Conservation (phyloP, 225 moss, liverwort and hornwort species). For the Bryoerythrophyllum caledonicum region DNA sequence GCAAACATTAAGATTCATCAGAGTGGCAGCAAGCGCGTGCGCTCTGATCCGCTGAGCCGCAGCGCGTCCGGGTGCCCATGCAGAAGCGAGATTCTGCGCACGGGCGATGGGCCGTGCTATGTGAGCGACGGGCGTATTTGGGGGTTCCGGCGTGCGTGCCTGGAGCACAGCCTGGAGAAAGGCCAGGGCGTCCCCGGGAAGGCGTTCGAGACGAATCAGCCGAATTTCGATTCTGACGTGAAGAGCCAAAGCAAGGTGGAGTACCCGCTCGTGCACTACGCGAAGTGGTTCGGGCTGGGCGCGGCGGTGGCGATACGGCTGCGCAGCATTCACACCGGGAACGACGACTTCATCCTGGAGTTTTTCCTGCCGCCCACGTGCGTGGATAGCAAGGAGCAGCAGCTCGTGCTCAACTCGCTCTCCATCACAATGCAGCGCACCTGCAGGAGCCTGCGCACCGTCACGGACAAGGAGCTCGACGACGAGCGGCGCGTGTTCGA, state of each 20-base stretch:
- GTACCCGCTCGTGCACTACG: slow-evolving; percentile 77
- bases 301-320: slow-evolving; percentile 89
- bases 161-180: slow-evolving; percentile 71
- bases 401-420: slow-evolving; percentile 68
- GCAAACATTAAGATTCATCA: slow-evolving; percentile 27
- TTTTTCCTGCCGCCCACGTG: slow-evolving; percentile 79
- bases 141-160: slow-evolving; percentile 80
- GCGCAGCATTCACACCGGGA: slow-evolving; percentile 74
- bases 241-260: slow-evolving; percentile 56
- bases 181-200: slow-evolving; percentile 78
- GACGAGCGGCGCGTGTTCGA: slow-evolving; percentile 40
- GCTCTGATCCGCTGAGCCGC: slow-evolving; percentile 20
- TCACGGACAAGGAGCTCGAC: slow-evolving; percentile 68
- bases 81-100: slow-evolving; percentile 50
- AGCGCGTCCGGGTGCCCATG: slow-evolving; percentile 10
- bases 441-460: slow-evolving; percentile 80
- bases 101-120: slow-evolving; percentile 67
- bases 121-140: slow-evolving; percentile 69
- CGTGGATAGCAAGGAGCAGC: slow-evolving; percentile 71
- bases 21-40: slow-evolving; percentile 33
- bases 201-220: slow-evolving; percentile 76
- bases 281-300: slow-evolving; percentile 72
- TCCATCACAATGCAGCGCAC: slow-evolving; percentile 90
- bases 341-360: slow-evolving; percentile 82
- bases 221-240: slow-evolving; percentile 73